These are phyloP conservation scores for Candida tropicalis DNA, from an alignment of 1,139 yeast genomes.

Conservation along the genomic window DNA sequence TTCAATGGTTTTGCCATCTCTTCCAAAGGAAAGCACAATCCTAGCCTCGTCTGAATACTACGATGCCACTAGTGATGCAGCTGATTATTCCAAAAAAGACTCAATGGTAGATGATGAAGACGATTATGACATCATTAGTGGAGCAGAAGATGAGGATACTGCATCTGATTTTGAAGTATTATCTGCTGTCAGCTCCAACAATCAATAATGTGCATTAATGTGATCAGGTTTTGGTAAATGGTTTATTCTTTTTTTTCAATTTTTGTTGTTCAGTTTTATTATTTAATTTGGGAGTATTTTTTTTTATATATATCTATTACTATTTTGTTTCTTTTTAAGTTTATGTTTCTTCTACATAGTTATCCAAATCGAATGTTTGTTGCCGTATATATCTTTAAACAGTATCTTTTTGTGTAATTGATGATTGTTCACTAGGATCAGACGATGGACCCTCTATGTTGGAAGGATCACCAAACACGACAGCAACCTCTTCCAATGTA, in stretches of 20 bases:
- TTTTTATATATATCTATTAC: background rate
- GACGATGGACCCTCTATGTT: background rate
- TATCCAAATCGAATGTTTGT: background rate
- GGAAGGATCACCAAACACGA: slow-evolving; percentile 39
- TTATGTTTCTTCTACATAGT: background rate
- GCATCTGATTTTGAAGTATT: slow-evolving; percentile 45
- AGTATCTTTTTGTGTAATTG: background rate
- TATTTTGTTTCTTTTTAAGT: background rate
- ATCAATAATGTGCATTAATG: slow-evolving; percentile 5
- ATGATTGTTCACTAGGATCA: background rate
- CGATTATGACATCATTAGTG: slow-evolving; percentile 40
- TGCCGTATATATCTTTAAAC: background rate
- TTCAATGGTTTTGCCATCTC: slow-evolving; percentile 39
- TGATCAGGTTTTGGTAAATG: background rate
- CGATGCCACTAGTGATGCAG: slow-evolving; percentile 23
- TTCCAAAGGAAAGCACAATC: slow-evolving; percentile 32
- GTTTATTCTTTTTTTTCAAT: background rate
- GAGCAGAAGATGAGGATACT: slow-evolving; percentile 28
- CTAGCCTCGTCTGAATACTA: slow-evolving; percentile 23
- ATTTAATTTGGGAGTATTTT: background rate
- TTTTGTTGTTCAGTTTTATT: slow-evolving; percentile 1
- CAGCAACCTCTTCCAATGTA: slow-evolving; percentile 56
- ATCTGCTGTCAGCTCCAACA: slow-evolving; percentile 28
- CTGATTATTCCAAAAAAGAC: slow-evolving; percentile 16
- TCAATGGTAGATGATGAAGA: slow-evolving; percentile 9